Evolutionary conservation across 2,329 filamentous ascomycete genomes (phyloP).

Genomic region (Penicillium occitanis): DNA sequence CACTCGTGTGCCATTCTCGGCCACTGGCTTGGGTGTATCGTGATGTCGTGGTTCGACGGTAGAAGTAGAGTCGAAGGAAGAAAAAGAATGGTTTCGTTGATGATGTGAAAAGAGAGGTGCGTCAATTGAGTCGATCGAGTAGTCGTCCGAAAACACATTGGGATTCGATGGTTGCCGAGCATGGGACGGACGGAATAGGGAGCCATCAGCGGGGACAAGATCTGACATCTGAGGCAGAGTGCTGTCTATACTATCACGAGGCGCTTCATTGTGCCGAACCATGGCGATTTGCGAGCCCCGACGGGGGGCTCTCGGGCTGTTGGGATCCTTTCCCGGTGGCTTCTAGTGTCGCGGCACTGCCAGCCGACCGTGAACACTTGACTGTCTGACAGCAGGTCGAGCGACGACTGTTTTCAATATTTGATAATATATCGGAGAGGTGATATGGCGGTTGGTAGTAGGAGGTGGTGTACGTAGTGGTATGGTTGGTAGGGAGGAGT

Average conservation of each 20-base stretch:
- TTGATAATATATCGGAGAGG: background rate
- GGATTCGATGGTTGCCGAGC: slow-evolving; percentile 35
- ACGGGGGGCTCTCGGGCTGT: slow-evolving; percentile 23
- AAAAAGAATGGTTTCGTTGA: slow-evolving; percentile 32
- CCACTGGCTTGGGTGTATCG: slow-evolving; percentile 18
- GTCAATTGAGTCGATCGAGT: slow-evolving; percentile 46
- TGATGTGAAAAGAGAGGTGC: slow-evolving; percentile 34
- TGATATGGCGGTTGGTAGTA: background rate
- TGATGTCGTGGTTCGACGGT: slow-evolving; percentile 30
- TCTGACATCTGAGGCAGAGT: slow-evolving; percentile 17
- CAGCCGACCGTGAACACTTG: slow-evolving; percentile 7
- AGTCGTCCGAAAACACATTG: slow-evolving; percentile 52
- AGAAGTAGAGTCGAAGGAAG: slow-evolving; percentile 36
- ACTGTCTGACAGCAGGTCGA: background rate
- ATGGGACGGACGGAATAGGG: slow-evolving; percentile 18
- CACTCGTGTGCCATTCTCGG: slow-evolving; percentile 8
- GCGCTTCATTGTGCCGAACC: slow-evolving; percentile 39
- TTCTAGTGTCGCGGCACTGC: slow-evolving; percentile 10
- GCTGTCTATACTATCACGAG: slow-evolving; percentile 26
- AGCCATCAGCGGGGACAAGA: slow-evolving; percentile 18
- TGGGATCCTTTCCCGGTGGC: slow-evolving; percentile 8
- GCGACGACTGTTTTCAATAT: background rate
- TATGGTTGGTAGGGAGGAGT: background rate
- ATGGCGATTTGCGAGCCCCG: slow-evolving; percentile 42
- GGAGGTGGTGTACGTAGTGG: background rate